Percentiles rank a stretch among this genome's conserved stretches.
Evolutionary conservation across 768 basidiomycete species (phyloP).

Genomic region (Cubamyces sp.): DNA sequence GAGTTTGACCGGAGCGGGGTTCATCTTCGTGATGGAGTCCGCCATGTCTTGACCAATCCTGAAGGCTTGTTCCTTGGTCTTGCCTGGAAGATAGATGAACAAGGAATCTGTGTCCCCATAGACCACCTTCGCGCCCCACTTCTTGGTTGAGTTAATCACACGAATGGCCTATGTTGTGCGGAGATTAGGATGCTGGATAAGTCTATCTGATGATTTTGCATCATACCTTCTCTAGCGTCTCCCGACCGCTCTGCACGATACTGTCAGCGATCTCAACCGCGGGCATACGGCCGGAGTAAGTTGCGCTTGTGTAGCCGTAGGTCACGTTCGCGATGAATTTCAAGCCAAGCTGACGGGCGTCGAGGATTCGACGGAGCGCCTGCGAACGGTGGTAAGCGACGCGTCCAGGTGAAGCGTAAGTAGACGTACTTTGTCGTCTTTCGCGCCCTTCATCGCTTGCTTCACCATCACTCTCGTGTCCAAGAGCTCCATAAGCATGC

Average conservation of each 20-base stretch:
- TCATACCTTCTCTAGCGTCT: conserved; percentile 89
- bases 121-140: conserved; percentile 90
- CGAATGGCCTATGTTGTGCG: conserved; percentile 67
- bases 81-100: conserved; percentile 89
- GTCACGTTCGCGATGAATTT: conserved; percentile 96
- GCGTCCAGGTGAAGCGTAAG: not conserved
- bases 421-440: conserved; percentile 69
- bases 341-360: conserved; percentile 90
- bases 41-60: conserved; percentile 92
- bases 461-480: conserved; percentile 99
- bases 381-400: conserved; percentile 36
- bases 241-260: conserved; percentile 95
- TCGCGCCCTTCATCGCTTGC: conserved; percentile 86
- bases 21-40: conserved; percentile 80
- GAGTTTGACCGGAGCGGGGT: conserved; percentile 90
- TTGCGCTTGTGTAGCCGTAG: conserved; percentile 95
- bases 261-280: conserved; percentile 98
- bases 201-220: no score
- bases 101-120: conserved; percentile 98
- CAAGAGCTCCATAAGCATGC: conserved; percentile 91
- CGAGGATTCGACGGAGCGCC: conserved; percentile 75
- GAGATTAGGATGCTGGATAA: not conserved
- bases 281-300: conserved; percentile 96
- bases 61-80: conserved; percentile 93
- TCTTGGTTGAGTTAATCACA: conserved; percentile 70